A percentile compares a stretch with the other conserved stretches of the same genome.
Conservation (phyloP, 768 basidiomycete genomes). For the Pleurotus eryngii region DNA sequence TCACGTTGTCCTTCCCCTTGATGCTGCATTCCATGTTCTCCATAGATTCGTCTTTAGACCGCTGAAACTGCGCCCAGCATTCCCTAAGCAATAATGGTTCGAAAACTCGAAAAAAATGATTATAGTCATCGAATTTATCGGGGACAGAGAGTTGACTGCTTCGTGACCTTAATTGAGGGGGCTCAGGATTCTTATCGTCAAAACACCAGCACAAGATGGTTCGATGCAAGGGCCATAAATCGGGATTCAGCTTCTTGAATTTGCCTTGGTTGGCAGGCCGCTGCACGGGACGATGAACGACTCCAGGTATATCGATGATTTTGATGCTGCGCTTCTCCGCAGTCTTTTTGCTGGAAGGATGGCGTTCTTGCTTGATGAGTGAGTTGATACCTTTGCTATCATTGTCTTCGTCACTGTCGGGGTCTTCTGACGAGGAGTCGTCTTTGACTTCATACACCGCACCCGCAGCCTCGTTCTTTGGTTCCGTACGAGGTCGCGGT, state of each 20-base stretch:
- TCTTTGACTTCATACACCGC: slow-evolving; percentile 18
- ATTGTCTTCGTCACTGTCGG: slow-evolving; percentile 47
- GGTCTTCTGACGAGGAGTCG: slow-evolving; percentile 42
- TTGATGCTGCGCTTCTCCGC: slow-evolving; percentile 62
- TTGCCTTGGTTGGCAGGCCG: slow-evolving; percentile 57
- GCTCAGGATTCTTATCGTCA: slow-evolving; percentile 57
- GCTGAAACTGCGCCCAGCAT: slow-evolving; percentile 83
- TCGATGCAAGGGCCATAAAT: slow-evolving; percentile 76
- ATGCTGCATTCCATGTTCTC: slow-evolving; percentile 62
- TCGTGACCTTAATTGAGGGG: slow-evolving; percentile 42
- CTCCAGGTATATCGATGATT: slow-evolving; percentile 51
- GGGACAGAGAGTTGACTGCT: slow-evolving; percentile 48
- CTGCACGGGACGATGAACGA: slow-evolving; percentile 37
- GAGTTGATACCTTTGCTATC: slow-evolving; percentile 44
- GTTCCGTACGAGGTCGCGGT: slow-evolving; percentile 11
- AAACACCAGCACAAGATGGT: slow-evolving; percentile 86
- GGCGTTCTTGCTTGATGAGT: slow-evolving; percentile 58
- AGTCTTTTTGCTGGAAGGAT: slow-evolving; percentile 56
- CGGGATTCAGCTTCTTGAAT: slow-evolving; percentile 71
- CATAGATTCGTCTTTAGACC: slow-evolving; percentile 67
- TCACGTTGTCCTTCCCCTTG: slow-evolving; percentile 63
- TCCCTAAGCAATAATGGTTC: slow-evolving; percentile 86
- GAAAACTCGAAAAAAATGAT: slow-evolving; percentile 72
- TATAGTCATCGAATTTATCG: slow-evolving; percentile 57
- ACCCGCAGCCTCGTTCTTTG: slow-evolving; percentile 28